Percentiles rank a stretch among this genome's conserved stretches.
phyloP scores from a whole-genome alignment of 306 rosid genomes.

The Oemleria cerasiformis region DNA sequence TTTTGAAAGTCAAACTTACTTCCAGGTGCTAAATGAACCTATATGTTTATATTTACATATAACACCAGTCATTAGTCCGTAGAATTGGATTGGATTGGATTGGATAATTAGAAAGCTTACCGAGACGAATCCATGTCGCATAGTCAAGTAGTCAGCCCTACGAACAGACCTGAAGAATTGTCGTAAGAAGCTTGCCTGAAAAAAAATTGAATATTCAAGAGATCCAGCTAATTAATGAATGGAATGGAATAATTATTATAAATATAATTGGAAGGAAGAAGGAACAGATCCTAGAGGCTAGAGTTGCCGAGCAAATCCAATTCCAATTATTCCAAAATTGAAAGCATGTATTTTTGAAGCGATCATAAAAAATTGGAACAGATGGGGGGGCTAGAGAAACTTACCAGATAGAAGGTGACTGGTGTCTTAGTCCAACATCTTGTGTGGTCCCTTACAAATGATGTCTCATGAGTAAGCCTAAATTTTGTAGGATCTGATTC shows the following conservation, averaged over 20 bases:
- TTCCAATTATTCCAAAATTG: not conserved
- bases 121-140: constrained; percentile 85
- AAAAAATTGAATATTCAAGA: constrained; percentile 18
- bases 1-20: constrained; percentile 94
- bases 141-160: constrained; percentile 79
- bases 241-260: not conserved
- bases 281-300: no score
- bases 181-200: constrained; percentile 78
- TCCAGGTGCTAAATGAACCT: constrained; percentile 97
- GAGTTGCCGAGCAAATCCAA: not conserved
- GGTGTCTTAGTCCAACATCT: constrained; percentile 76
- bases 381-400: constrained; percentile 20
- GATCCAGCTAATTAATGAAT: not conserved
- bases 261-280: not conserved
- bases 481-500: constrained; percentile 75
- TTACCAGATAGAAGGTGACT: constrained; percentile 73
- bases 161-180: constrained; percentile 96
- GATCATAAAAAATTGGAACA: not conserved
- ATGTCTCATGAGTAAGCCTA: constrained; percentile 92
- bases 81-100: no score
- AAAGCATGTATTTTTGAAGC: not conserved
- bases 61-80: no score
- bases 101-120: constrained; percentile 43
- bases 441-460: constrained; percentile 75
- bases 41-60: not conserved